These are phyloP conservation scores for Clarireedia sp. DNA, from an alignment of 2,329 filamentous ascomycete species.

Conservation along the genomic window DNA sequence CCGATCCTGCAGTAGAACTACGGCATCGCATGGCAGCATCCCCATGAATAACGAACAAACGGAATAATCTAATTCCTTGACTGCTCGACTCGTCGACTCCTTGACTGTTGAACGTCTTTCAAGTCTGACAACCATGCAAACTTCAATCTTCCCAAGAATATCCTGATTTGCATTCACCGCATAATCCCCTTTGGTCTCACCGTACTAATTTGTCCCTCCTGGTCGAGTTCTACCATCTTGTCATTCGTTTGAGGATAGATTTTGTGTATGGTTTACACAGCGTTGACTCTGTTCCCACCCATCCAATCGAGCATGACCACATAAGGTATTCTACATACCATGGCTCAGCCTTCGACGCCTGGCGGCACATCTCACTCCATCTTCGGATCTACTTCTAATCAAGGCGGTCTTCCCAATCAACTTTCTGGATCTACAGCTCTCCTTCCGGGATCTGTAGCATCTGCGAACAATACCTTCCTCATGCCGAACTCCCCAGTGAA, in stretches of 20 bases:
- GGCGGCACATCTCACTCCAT: conserved; percentile 35
- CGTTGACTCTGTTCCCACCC: neutral
- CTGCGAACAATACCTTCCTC: conserved; percentile 74
- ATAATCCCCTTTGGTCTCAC: neutral
- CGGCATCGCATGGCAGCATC: neutral
- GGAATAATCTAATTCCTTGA: no score
- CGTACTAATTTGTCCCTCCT: neutral
- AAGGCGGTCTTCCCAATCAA: conserved; percentile 12
- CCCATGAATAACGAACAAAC: no score
- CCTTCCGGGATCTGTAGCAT: conserved; percentile 43
- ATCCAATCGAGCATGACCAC: conserved; percentile 15
- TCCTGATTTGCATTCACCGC: neutral
- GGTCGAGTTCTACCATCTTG: neutral
- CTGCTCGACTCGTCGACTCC: no score
- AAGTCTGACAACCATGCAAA: neutral
- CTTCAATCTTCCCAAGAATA: neutral
- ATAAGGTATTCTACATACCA: conserved; percentile 20
- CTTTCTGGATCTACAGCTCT: conserved; percentile 14
- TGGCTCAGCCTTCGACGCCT: conserved; percentile 41
- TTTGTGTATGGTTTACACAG: conserved; percentile 6
- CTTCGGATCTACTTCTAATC: conserved; percentile 36
- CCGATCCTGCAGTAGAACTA: neutral
- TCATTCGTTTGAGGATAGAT: neutral
- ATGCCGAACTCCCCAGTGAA: conserved; percentile 81
- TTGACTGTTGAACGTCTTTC: no score